phyloP scores from a whole-genome alignment of 495 filamentous ascomycete genomes.

The Aspergillus indologenus region DNA sequence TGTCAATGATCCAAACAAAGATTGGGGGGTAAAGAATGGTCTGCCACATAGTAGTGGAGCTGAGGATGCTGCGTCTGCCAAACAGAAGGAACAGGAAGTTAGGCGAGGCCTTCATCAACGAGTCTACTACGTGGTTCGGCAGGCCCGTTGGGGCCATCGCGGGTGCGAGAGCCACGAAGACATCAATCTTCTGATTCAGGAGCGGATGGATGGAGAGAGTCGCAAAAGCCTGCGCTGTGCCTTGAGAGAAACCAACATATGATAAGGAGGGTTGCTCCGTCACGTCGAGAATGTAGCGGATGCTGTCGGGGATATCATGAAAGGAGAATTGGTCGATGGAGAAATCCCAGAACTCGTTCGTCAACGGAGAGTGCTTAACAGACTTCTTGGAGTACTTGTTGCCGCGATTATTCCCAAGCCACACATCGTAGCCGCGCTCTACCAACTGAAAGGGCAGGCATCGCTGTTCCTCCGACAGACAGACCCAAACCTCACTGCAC shows the following conservation, averaged over 20 bases:
- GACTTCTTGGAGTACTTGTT: conserved; percentile 99
- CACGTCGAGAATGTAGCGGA: conserved; percentile 82
- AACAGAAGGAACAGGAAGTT: conserved; percentile 92
- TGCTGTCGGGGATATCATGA: conserved; percentile 93
- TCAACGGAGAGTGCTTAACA: conserved; percentile 65
- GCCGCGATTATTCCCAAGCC: conserved; percentile 95
- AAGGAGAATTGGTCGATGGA: conserved; percentile 98
- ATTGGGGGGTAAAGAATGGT: conserved; percentile 92
- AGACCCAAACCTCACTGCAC: conserved; percentile 99
- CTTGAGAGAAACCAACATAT: conserved; percentile 96
- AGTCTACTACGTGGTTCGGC: conserved; percentile 81
- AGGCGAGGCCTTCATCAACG: conserved; percentile 89
- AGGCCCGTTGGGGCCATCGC: conserved; percentile 96
- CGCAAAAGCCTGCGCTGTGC: conserved; percentile 94
- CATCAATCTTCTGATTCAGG: conserved; percentile 89
- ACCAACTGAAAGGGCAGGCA: conserved; percentile 87
- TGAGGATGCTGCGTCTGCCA: conserved; percentile 88
- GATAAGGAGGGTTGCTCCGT: conserved; percentile 82
- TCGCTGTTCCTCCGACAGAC: conserved; percentile 78
- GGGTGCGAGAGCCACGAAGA: conserved; percentile 95
- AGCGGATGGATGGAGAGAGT: conserved; percentile 90
- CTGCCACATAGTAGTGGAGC: conserved; percentile 96
- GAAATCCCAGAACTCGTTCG: conserved; percentile 89
- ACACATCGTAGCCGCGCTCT: conserved; percentile 93
- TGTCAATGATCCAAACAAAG: conserved; percentile 85